A percentile compares a stretch with the other conserved stretches of the same genome.
phyloP scores from a whole-genome alignment of 2,329 filamentous ascomycete species.

The Phialophora tarda region DNA sequence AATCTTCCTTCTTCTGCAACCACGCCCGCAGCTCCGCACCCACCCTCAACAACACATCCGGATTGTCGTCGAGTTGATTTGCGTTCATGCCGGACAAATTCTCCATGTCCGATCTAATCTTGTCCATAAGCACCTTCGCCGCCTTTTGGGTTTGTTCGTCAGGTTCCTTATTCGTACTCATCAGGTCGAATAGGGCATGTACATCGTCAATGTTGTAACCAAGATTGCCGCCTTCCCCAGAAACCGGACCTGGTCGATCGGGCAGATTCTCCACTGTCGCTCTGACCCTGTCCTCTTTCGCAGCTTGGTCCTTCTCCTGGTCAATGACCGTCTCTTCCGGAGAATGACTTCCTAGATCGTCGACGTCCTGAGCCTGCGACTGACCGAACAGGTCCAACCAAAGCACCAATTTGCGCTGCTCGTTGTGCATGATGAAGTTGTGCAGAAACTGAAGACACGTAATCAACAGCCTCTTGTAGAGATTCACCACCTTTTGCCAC shows the following conservation, averaged over 20 bases:
- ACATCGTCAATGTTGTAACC: conserved; percentile 41
- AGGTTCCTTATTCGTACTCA: conserved; percentile 38
- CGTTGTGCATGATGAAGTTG: conserved; percentile 69
- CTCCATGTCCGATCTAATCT: conserved; percentile 57
- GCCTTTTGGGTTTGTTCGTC: conserved; percentile 46
- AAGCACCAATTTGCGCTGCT: conserved; percentile 67
- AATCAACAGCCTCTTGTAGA: conserved; percentile 69
- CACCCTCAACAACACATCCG: conserved; percentile 44
- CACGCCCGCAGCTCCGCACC: conserved; percentile 40
- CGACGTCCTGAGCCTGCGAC: conserved; percentile 22
- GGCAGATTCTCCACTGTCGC: conserved; percentile 33
- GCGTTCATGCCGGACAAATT: conserved; percentile 44
- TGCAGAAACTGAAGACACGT: conserved; percentile 70
- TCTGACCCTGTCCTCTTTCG: conserved; percentile 33
- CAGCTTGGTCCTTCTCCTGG: conserved; percentile 20
- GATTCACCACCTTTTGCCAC: conserved; percentile 69
- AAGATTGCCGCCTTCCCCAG: conserved; percentile 26
- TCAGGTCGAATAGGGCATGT: conserved; percentile 41
- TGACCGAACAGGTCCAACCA: conserved; percentile 70
- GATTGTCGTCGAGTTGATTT: conserved; percentile 38
- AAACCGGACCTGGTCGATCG: conserved; percentile 2
- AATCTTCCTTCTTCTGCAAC: conserved; percentile 22
- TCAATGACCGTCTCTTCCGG: conserved; percentile 16
- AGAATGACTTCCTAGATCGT: conserved; percentile 17
- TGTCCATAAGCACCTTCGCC: conserved; percentile 54